Base-by-base conservation (phyloP, 108 stramenopile species). In the Stephanodiscus triporus region DNA sequence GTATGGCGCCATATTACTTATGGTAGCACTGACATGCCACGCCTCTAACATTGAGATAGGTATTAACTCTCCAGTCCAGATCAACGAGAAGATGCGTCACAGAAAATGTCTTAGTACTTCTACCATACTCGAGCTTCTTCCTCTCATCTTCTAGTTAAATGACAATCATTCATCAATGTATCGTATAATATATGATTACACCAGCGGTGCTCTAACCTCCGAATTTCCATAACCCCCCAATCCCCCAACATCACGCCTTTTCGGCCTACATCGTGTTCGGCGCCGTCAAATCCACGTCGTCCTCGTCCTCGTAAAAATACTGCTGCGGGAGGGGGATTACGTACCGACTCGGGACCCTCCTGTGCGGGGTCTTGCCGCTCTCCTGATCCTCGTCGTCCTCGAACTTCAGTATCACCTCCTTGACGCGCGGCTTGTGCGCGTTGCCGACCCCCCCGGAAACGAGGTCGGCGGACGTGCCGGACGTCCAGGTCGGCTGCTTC, bases 321-420 rank as follows among this genome's bases (percentile, higher is more conserved):
- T 85, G 62, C 20, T 80, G 55, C 0, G 95, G 95, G 23, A 91
- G 61, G 0, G 91, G 96, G 72, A 99, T 92, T 42, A 99, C 97
- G 81, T 98, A 97, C 10, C 97, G 83, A 37, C 88, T 83, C 0
- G 96, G 95, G 8, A 99, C 95, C 7, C 97, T 87, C 22, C 98
- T 78, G 63, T 95, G 91, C 9, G 97, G 97, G 29, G 97, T 98
- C 49, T 87, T 81, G 22, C 97, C 98, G 37, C 77, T 75, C 17
- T 87, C 81, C 53, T 93, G 86, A 76, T 97, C 97, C 37, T 96
- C 95, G 79, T 99, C 98, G 76, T 97, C 95, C 68, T 97, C 95
- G 74, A 98, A 98, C 72, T 96, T 94, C 64, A 99, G 82, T 62
- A 97, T 91, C 40, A 97, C 93, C 63, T 98, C 97, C 75, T 95